phyloP scores from a whole-genome alignment of 2,329 filamentous ascomycete species.

The Paecilomyces niveus region DNA sequence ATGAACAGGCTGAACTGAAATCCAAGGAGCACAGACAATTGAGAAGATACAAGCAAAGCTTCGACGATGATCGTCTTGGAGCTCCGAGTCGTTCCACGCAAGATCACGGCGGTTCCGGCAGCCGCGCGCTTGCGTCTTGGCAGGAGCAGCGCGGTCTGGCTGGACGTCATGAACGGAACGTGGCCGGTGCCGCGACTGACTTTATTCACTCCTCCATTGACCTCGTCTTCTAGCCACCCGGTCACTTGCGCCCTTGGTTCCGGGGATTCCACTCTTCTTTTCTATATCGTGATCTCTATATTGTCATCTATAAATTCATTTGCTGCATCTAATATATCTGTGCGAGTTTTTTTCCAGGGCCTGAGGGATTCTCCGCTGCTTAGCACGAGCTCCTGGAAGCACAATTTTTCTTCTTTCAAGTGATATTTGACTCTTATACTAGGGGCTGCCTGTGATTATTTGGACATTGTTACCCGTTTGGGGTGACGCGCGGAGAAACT shows the following conservation, averaged over 20 bases:
- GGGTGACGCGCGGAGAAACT: neutral
- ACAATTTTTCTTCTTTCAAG: neutral
- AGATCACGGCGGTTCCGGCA: conserved; percentile 9
- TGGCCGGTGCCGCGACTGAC: neutral
- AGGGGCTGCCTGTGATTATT: neutral
- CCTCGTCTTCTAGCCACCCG: neutral
- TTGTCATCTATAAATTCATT: neutral
- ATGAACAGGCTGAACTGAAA: neutral
- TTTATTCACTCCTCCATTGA: conserved; percentile 11
- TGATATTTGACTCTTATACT: neutral
- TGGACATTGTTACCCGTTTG: neutral
- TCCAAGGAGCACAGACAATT: neutral
- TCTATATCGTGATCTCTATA: conserved; percentile 1
- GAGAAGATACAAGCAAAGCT: neutral
- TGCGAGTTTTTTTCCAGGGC: conserved; percentile 2
- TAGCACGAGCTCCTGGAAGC: neutral
- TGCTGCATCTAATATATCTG: neutral
- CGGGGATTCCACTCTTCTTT: neutral
- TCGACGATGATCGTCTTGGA: conserved; percentile 1
- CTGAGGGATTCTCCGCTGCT: conserved; percentile 4
- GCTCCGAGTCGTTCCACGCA: neutral
- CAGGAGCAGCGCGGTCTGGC: conserved; percentile 14
- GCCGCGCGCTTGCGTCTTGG: conserved; percentile 27
- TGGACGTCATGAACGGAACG: conserved; percentile 23
- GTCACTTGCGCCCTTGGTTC: neutral